Evolutionary conservation across 1,284 basidiomycete species (phyloP), one percentile per base, ranked within the genome.

Genomic region (Austropuccinia psidii): DNA sequence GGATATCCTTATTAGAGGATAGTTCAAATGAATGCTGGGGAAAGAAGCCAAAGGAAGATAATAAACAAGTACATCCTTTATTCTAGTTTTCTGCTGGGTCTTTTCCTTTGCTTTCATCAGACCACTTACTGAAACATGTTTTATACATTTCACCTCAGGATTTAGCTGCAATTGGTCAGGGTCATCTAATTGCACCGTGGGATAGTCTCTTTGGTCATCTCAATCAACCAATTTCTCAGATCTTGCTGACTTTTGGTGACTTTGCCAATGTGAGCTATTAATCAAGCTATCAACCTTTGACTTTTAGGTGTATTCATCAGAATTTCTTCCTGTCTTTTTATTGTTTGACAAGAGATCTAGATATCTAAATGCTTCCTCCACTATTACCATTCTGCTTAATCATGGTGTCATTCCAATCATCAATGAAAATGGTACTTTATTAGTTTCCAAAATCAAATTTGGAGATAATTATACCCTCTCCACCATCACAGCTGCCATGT

Each of bases 391-490:
- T 78, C 84, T 97, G 17, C 82, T 97, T 35, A 87, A 86, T 1
- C 89, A 95, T 87, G 93, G 93, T 17, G 90, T 96, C 0, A 87
- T 97, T 0, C 93, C 87, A 9, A 96, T 97, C 75, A 92, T 97
- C 73, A 97, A 97, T 81, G 93, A 97, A 81, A 97, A 97, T 78
- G 93, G 96, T 80, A 96, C 93, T 0, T 87, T 97, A 7, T 61
- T 58, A 4, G 57, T 72, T 17, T 78, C 77, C 1, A 96, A 99
- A 88, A 96, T 98, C 77, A 95, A 95, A 89, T 99, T 98, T 79
- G 95, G 96, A 64, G 96, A 98, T 83, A 98, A 98, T 80, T 96
- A 99, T 80, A 98, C 95, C 0, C 84, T 99, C 21, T 97, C 93
- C 33, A 96, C 95, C 24, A 94, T 98, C 77, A 93, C 95, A 0